These are phyloP conservation scores for Trichoderma sp. DNA, from an alignment of 2,329 filamentous ascomycete genomes.

Conservation along the genomic window DNA sequence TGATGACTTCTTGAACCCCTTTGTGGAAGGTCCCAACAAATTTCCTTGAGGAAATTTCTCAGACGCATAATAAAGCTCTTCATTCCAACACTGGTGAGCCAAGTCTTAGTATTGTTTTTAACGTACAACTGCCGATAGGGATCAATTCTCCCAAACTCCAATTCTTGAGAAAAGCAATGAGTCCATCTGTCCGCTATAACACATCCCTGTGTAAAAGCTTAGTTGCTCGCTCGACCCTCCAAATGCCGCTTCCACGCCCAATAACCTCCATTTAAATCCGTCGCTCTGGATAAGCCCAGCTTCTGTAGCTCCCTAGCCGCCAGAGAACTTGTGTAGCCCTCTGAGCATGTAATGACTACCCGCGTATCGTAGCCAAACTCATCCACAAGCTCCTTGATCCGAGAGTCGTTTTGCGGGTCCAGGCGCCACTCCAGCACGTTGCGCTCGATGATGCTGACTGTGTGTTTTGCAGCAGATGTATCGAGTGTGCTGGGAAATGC, in stretches of 20 bases:
- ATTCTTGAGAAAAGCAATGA: not conserved
- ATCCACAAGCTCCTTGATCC: constrained; percentile 26
- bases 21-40: too few species aligned
- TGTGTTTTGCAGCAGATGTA: constrained; percentile 4
- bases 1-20: too few species aligned
- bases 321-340: constrained; percentile 26
- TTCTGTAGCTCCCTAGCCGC: constrained; percentile 25
- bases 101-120: not conserved
- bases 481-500: constrained; percentile 8
- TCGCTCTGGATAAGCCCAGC: constrained; percentile 22
- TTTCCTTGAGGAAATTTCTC: too few species aligned
- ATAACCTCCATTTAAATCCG: constrained; percentile 25
- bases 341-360: constrained; percentile 24
- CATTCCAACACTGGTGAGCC: not conserved
- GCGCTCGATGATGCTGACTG: constrained; percentile 24
- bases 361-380: constrained; percentile 26
- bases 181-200: not conserved
- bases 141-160: not conserved
- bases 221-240: not conserved
- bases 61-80: too few species aligned
- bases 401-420: constrained; percentile 24
- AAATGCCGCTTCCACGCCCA: constrained; percentile 24
- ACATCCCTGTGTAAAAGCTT: not conserved
- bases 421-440: constrained; percentile 27
- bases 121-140: too few species aligned